Percentiles rank a stretch among this genome's conserved stretches.
Evolutionary conservation across 2,329 filamentous ascomycete genomes (phyloP).

Genomic region (Aspergillus quadricinctus): DNA sequence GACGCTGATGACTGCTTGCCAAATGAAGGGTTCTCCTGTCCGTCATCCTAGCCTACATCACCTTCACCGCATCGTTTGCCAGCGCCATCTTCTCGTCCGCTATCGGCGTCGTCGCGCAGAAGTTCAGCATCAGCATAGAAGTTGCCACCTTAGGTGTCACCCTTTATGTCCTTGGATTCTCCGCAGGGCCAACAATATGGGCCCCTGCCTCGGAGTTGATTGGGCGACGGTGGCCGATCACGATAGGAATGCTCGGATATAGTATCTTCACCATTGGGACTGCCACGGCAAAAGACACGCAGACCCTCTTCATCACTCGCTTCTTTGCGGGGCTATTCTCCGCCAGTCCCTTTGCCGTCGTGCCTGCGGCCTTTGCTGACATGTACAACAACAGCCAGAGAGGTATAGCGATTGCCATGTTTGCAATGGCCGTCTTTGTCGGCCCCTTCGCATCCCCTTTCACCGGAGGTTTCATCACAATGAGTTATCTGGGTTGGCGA

Average conservation of each 20-base stretch:
- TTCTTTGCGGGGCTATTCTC: conserved; percentile 47
- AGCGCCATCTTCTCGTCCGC: conserved; percentile 65
- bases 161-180: conserved; percentile 50
- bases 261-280: conserved; percentile 44
- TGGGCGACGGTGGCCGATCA: conserved; percentile 51
- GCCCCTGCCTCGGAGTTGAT: conserved; percentile 59
- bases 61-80: conserved; percentile 48
- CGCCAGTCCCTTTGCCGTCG: conserved; percentile 40
- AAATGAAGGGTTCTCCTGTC: conserved; percentile 14
- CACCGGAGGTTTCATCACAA: conserved; percentile 48
- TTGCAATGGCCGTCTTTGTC: conserved; percentile 47
- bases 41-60: conserved; percentile 38
- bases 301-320: conserved; percentile 40
- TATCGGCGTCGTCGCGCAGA: conserved; percentile 48
- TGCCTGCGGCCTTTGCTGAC: conserved; percentile 43
- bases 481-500: conserved; percentile 46
- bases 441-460: conserved; percentile 49
- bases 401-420: conserved; percentile 44
- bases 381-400: conserved; percentile 46
- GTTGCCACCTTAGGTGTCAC: conserved; percentile 44
- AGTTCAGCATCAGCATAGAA: conserved; percentile 44
- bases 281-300: conserved; percentile 39
- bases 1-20: not conserved
- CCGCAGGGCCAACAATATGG: conserved; percentile 59
- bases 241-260: conserved; percentile 39